Percentiles rank a stretch among this genome's conserved stretches.
phyloP scores from a whole-genome alignment of 257 asterid species.

The Haberlea rhodopensis region DNA sequence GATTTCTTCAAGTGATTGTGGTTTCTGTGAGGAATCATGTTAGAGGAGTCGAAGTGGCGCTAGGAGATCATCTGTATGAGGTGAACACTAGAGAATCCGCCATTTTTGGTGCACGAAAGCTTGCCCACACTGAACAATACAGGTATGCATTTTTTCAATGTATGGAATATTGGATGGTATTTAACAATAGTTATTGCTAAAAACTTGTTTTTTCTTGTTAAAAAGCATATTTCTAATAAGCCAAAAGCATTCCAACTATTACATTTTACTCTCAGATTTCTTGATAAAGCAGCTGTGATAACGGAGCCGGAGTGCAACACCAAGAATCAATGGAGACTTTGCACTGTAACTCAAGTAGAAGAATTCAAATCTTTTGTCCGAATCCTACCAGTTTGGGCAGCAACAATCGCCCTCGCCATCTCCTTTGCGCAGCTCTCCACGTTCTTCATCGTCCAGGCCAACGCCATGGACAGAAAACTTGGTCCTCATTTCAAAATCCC shows the following conservation, averaged over 20 bases:
- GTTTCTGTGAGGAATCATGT: constrained; percentile 51
- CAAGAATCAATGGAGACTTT: constrained; percentile 42
- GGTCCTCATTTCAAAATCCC: constrained; percentile 45
- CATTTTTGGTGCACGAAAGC: constrained; percentile 60
- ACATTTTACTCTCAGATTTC: constrained; percentile 28
- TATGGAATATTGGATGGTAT: neutral
- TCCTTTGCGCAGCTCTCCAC: constrained; percentile 58
- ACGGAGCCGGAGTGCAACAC: constrained; percentile 30
- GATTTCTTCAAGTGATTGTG: constrained; percentile 62
- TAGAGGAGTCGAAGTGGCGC: constrained; percentile 38
- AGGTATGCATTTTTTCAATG: constrained; percentile 35
- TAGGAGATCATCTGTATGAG: constrained; percentile 43
- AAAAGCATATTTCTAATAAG: neutral
- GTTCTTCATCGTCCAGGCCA: constrained; percentile 53
- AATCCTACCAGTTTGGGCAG: constrained; percentile 55
- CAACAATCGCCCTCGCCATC: constrained; percentile 58
- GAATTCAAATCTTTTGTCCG: constrained; percentile 53
- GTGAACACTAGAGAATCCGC: constrained; percentile 53
- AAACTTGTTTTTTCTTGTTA: neutral
- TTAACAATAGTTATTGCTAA: no score
- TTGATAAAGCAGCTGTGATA: constrained; percentile 52
- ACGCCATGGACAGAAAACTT: constrained; percentile 45
- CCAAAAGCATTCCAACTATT: neutral
- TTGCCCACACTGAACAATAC: constrained; percentile 54
- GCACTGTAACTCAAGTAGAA: constrained; percentile 65